Conservation (phyloP, 345 rosid species). For the Pugionium cornutum region DNA sequence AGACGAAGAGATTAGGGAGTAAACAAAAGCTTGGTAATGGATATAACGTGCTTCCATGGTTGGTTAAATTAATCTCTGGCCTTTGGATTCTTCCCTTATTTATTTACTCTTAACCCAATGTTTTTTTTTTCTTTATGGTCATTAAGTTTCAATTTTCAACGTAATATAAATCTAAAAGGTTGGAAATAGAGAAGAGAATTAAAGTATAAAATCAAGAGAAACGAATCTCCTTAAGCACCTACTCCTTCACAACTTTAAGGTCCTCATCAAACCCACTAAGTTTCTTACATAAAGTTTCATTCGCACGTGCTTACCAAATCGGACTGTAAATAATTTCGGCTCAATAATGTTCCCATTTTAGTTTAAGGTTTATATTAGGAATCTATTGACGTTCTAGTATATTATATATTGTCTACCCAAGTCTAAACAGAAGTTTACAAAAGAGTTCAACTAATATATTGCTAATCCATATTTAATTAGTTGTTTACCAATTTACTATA, state of each 20-base stretch:
- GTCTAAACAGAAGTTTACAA: constrained; percentile 16
- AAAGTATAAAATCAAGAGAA: constrained; percentile 29
- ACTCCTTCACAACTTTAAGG: constrained; percentile 27
- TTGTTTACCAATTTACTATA: too few species aligned
- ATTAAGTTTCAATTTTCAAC: constrained; percentile 24
- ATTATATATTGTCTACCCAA: neutral
- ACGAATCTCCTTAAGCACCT: constrained; percentile 40
- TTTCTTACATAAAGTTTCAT: constrained; percentile 34
- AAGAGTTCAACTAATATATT: neutral
- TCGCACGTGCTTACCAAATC: constrained; percentile 35
- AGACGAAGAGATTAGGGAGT: constrained; percentile 38
- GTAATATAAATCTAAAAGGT: neutral
- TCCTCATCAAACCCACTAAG: constrained; percentile 32
- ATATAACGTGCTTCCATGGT: constrained; percentile 34
- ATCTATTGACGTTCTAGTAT: neutral
- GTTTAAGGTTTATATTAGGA: neutral
- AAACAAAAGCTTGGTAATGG: constrained; percentile 31
- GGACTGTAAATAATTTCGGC: constrained; percentile 1
- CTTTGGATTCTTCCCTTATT: constrained; percentile 33
- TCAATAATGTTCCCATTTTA: neutral
- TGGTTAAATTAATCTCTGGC: constrained; percentile 4
- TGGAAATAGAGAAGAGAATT: constrained; percentile 20
- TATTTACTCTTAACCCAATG: constrained; percentile 33
- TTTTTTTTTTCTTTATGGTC: constrained; percentile 19
- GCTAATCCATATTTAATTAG: neutral